phyloP scores from a whole-genome alignment of 305 asterid genomes.

The Stenogyne calaminthoides region DNA sequence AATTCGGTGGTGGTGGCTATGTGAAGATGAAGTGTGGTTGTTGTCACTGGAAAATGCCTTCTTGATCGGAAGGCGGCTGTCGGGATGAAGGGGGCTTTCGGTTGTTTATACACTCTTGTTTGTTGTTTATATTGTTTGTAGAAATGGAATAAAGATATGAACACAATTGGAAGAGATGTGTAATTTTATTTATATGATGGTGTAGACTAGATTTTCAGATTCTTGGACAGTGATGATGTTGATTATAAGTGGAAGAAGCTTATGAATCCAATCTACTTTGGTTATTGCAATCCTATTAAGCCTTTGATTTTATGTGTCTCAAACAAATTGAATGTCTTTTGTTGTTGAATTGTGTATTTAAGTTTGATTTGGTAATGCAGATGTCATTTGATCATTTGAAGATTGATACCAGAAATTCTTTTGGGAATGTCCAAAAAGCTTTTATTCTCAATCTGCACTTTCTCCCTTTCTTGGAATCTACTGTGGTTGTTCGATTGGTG shows the following conservation, averaged over 20 bases:
- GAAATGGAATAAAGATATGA: slow-evolving; percentile 36
- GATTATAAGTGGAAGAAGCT: too few species aligned
- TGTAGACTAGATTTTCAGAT: slow-evolving; percentile 13
- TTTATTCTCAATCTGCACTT: not conserved
- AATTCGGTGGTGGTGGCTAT: slow-evolving; percentile 49
- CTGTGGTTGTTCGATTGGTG: not conserved
- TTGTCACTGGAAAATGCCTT: not conserved
- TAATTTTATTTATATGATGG: not conserved
- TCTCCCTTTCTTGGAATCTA: not conserved
- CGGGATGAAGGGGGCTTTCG: not conserved
- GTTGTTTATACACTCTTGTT: slow-evolving; percentile 11
- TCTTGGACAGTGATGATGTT: too few species aligned
- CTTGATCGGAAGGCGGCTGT: not conserved
- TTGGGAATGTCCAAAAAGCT: not conserved
- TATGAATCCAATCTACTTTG: not conserved
- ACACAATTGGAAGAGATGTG: slow-evolving; percentile 20
- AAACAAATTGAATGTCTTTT: not conserved
- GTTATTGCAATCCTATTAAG: slow-evolving; percentile 8
- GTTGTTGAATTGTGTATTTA: not conserved
- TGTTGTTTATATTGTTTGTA: slow-evolving; percentile 29
- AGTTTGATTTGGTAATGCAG: not conserved
- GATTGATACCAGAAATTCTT: not conserved
- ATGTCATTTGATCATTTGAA: not conserved
- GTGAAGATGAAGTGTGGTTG: slow-evolving; percentile 35
- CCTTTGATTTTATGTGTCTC: not conserved